Conservation (phyloP, 2,329 filamentous ascomycete genomes). For the Trichophyton equinum region DNA sequence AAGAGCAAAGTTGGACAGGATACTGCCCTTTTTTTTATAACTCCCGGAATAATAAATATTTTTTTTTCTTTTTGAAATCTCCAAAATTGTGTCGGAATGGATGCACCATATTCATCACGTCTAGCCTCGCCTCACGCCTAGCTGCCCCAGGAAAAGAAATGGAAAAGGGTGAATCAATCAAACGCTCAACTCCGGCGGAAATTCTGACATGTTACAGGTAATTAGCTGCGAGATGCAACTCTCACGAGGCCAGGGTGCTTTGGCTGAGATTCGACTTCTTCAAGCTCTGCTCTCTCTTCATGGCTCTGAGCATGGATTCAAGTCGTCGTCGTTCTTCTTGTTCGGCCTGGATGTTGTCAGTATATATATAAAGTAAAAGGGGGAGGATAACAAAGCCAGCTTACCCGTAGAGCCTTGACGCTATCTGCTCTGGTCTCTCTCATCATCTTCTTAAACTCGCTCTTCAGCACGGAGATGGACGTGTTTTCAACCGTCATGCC, state of each 20-base stretch:
- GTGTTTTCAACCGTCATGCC: conserved; percentile 41
- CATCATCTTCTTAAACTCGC: conserved; percentile 75
- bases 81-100: background rate
- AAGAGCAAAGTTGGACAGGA: background rate
- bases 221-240: background rate
- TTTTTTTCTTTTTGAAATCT: background rate
- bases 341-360: conserved; percentile 42
- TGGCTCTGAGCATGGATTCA: conserved; percentile 48
- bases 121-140: background rate
- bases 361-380: background rate
- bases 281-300: conserved; percentile 31
- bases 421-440: conserved; percentile 56
- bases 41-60: background rate
- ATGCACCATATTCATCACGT: background rate
- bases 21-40: background rate
- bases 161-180: background rate
- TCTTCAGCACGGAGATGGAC: conserved; percentile 56
- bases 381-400: conserved; percentile 18
- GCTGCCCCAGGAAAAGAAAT: background rate
- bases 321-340: conserved; percentile 57
- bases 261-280: conserved; percentile 25
- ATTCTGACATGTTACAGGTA: background rate
- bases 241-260: conserved; percentile 23
- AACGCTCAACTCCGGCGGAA: background rate
- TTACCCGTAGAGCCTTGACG: conserved; percentile 51